Conservation (phyloP, 352 stramenopile species). For the Globisporangium barbulae region DNA sequence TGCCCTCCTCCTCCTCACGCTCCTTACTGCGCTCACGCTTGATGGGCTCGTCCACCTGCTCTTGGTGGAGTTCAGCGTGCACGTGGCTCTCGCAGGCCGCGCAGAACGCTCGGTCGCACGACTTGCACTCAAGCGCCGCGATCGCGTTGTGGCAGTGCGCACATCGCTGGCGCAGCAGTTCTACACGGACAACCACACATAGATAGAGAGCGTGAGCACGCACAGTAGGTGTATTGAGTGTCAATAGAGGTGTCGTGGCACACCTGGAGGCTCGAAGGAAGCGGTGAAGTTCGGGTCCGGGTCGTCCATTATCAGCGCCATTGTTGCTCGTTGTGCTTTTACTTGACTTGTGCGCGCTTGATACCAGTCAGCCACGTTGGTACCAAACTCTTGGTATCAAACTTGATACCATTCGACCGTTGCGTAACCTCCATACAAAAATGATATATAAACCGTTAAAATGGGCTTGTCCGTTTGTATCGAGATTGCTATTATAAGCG, state of each 20-base stretch:
- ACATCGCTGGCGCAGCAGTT: conserved; percentile 45
- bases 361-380: background rate
- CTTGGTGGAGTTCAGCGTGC: conserved; percentile 32
- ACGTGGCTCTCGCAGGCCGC: conserved; percentile 35
- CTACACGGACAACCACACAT: conserved; percentile 14
- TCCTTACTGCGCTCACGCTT: conserved; percentile 7
- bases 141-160: conserved; percentile 31
- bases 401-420: background rate
- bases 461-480: too few relatives aligned
- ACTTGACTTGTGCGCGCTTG: background rate
- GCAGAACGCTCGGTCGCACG: conserved; percentile 48
- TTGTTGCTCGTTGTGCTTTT: background rate
- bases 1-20: conserved; percentile 37
- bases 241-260: conserved; percentile 3
- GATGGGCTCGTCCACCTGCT: background rate
- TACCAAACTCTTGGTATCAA: background rate
- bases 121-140: conserved; percentile 41
- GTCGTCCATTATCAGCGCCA: conserved; percentile 29
- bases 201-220: background rate
- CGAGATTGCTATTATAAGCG: too few relatives aligned
- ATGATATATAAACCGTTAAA: too few relatives aligned
- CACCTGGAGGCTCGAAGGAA: conserved; percentile 29
- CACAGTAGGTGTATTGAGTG: background rate
- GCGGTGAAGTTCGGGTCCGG: conserved; percentile 37
- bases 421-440: too few relatives aligned